These are phyloP conservation scores for Vitis cinerea DNA, from an alignment of 164 flowering plant species.

Conservation along the genomic window DNA sequence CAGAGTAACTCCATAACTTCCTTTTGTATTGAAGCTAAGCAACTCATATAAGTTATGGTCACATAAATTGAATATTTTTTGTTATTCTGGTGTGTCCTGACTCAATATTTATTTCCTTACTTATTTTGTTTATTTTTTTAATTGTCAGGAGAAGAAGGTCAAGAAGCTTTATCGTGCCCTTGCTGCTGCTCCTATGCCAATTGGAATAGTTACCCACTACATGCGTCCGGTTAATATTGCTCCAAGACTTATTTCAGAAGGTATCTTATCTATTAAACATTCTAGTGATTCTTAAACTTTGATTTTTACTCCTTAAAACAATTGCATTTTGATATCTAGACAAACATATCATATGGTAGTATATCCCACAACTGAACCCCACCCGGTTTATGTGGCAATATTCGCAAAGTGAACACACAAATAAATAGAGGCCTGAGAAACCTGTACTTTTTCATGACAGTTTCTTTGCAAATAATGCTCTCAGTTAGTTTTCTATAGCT, in stretches of 20 bases:
- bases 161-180: slow-evolving; percentile 93
- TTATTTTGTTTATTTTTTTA: slow-evolving; percentile 1
- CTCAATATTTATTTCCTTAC: neutral
- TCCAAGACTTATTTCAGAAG: slow-evolving; percentile 82
- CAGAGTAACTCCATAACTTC: slow-evolving; percentile 49
- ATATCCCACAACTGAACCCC: too few relatives aligned
- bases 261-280: slow-evolving; percentile 25
- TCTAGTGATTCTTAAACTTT: neutral
- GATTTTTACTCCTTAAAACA: neutral
- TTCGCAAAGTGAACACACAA: too few relatives aligned
- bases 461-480: too few relatives aligned
- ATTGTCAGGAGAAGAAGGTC: slow-evolving; percentile 72
- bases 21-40: neutral
- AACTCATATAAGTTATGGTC: too few relatives aligned
- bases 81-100: neutral
- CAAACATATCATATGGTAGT: too few relatives aligned
- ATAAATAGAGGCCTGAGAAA: too few relatives aligned
- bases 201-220: slow-evolving; percentile 78
- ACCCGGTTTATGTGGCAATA: too few relatives aligned
- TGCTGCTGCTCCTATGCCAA: slow-evolving; percentile 79
- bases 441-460: too few relatives aligned
- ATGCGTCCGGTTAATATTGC: slow-evolving; percentile 87
- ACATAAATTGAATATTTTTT: too few relatives aligned
- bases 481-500: neutral
- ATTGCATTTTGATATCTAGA: too few relatives aligned